Evolutionary conservation across 352 stramenopile genomes (phyloP).

Genomic region (Pythium sukuiense): DNA sequence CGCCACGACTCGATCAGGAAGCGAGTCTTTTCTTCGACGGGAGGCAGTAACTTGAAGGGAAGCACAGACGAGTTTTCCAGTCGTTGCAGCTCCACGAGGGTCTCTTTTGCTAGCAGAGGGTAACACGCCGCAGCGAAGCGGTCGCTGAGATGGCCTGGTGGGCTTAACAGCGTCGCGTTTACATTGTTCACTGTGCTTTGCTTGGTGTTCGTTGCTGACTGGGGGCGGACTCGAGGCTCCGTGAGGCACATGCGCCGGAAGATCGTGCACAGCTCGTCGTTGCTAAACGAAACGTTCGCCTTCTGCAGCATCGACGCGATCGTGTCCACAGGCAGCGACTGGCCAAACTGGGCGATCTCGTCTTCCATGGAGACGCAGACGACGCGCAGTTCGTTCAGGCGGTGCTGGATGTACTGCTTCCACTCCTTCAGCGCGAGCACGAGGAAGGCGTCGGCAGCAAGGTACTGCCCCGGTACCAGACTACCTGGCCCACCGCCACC

Average conservation of each 20-base stretch:
- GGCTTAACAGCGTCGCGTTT: neutral
- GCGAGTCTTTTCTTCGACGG: conserved; percentile 47
- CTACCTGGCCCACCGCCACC: neutral
- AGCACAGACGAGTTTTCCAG: conserved; percentile 37
- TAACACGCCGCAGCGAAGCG: conserved; percentile 65
- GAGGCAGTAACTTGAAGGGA: conserved; percentile 42
- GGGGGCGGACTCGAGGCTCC: conserved; percentile 23
- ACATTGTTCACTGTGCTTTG: neutral
- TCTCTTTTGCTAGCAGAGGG: conserved; percentile 48
- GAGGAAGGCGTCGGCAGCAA: conserved; percentile 56
- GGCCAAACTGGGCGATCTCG: conserved; percentile 53
- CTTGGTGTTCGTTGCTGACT: neutral
- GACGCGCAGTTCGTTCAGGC: conserved; percentile 67
- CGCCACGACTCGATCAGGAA: conserved; percentile 59
- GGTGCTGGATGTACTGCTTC: conserved; percentile 65
- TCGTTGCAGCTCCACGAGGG: conserved; percentile 36
- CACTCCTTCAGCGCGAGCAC: conserved; percentile 65
- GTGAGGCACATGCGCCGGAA: conserved; percentile 65
- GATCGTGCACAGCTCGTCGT: conserved; percentile 61
- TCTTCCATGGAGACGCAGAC: conserved; percentile 58
- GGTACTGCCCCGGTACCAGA: conserved; percentile 20
- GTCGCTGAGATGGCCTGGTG: conserved; percentile 51
- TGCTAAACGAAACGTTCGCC: conserved; percentile 38
- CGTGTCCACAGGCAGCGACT: conserved; percentile 51
- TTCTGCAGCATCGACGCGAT: conserved; percentile 59